Base-by-base conservation (phyloP, 208 protist species). In the Eutreptiella sp. region DNA sequence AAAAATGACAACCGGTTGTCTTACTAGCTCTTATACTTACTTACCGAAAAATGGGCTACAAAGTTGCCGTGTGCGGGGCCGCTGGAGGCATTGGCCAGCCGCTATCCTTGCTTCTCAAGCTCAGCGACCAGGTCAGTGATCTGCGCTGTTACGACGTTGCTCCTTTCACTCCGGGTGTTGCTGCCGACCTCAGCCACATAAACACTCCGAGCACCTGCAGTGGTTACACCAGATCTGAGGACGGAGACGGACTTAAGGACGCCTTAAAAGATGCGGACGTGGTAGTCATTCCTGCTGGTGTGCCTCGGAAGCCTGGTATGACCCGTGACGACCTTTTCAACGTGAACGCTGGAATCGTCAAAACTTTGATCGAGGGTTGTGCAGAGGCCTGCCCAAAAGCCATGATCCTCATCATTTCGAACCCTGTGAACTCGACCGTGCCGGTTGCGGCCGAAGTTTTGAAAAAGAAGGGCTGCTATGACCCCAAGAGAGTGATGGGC, bases 391-490 rank as follows among this genome's bases (percentile, higher is more conserved):
- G 80, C 67, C 93, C 93, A 34, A 79, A 92, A 53, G 93, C 93
- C 2, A 63, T 80, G 52, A 79, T 96, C 71, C 76, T 81, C 63
- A 81, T 97, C 53, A 88, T 96, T 43, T 91, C 88, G 19, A 96
- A 97, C 87, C 93, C 93, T 31, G 91, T 97, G 55, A 96, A 96
- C 84, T 95, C 89, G 68, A 95, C 87, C 11, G 89, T 95, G 28
- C 83, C 91, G 47, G 93, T 97, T 68, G 86, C 83, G 42, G 88
- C 87, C 21, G 72, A 94, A 76, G 80, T 81, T 32, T 68, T 93
- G 48, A 90, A 92, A 80, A 86, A 83, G 71, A 67, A 78, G 36
- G 84, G 87, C 60, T 68, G 85, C n/a, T 94, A 90, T 78, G 75
- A 93, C 77, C 77, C 77, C 39, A 77, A 78, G 47, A 73, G 77